Percentiles rank a stretch among this genome's conserved stretches.
phyloP scores from a whole-genome alignment of 2,329 filamentous ascomycete genomes.

The Fusarium falciforme region DNA sequence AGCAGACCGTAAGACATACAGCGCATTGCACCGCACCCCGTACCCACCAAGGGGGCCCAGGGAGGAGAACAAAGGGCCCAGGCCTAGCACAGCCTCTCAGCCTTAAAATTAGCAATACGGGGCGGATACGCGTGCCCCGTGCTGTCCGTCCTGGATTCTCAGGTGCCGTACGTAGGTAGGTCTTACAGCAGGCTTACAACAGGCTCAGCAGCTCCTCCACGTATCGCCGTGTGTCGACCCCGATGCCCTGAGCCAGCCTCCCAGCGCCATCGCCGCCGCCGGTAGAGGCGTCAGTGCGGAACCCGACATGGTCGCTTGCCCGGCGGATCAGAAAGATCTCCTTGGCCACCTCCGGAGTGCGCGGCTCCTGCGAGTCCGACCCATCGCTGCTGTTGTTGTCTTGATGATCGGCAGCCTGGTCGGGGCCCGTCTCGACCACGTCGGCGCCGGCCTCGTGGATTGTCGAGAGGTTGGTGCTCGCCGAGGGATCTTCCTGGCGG shows the following conservation, averaged over 20 bases:
- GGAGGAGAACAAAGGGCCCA: neutral
- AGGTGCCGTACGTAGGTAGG: neutral
- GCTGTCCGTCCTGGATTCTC: neutral
- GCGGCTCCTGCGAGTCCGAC: conserved; percentile 20
- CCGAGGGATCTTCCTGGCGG: conserved; percentile 37
- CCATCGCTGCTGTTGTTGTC: conserved; percentile 24
- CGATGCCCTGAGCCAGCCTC: conserved; percentile 77
- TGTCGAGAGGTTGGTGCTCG: conserved; percentile 38
- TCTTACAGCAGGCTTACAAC: conserved; percentile 60
- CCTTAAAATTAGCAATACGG: conserved; percentile 19
- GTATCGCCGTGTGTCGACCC: conserved; percentile 80
- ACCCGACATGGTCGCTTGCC: conserved; percentile 65
- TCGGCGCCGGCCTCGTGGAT: conserved; percentile 42
- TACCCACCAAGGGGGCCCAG: neutral
- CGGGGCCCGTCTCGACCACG: neutral
- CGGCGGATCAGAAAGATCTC: conserved; percentile 72
- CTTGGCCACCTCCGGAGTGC: conserved; percentile 54
- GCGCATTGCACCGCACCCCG: neutral
- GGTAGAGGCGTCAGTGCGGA: conserved; percentile 52
- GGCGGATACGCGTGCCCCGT: neutral
- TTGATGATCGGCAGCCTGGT: conserved; percentile 14
- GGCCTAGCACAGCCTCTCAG: conserved; percentile 6
- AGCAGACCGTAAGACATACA: neutral
- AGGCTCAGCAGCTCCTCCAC: conserved; percentile 78
- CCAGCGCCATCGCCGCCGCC: conserved; percentile 66